Evolutionary conservation across 805 yeast genomes (phyloP).

Genomic region (Metschnikowia peoriensis): DNA sequence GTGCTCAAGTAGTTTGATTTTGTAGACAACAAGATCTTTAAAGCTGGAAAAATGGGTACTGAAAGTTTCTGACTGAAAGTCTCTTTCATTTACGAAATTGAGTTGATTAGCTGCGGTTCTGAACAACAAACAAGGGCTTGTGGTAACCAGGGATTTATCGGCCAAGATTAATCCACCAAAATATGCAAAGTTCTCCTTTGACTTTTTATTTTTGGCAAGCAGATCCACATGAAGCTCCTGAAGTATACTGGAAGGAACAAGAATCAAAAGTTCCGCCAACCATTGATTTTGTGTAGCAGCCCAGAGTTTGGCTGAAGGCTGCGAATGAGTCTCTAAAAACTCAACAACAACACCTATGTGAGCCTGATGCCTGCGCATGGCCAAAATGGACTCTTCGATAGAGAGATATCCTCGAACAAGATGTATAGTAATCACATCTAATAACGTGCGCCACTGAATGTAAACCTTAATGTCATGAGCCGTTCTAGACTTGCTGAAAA

Average conservation of each 20-base stretch:
- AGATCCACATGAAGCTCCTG: conserved; percentile 14
- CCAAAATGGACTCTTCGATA: conserved; percentile 53
- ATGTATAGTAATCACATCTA: conserved; percentile 63
- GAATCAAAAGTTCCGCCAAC: conserved; percentile 56
- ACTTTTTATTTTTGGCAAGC: conserved; percentile 14
- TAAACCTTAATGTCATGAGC: conserved; percentile 31
- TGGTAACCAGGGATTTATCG: conserved; percentile 25
- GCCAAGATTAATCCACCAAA: conserved; percentile 35
- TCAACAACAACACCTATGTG: conserved; percentile 55
- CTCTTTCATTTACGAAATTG: conserved; percentile 17
- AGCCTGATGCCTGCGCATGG: conserved; percentile 60
- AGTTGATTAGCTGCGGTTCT: conserved; percentile 29
- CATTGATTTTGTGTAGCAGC: conserved; percentile 59
- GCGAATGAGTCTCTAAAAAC: conserved; percentile 28
- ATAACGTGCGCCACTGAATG: conserved; percentile 40
- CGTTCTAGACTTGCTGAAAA: conserved; percentile 13
- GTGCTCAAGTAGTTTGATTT: conserved; percentile 3
- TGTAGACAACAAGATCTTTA: conserved; percentile 10
- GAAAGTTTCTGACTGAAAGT: conserved; percentile 3
- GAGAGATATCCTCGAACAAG: conserved; percentile 61
- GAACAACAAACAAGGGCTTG: conserved; percentile 31
- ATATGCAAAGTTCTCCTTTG: conserved; percentile 16
- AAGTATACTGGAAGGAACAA: conserved; percentile 45
- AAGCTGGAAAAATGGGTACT: not conserved
- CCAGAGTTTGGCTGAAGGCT: conserved; percentile 41